phyloP scores from a whole-genome alignment of 2,329 filamentous ascomycete species.

The Mollisiaceae sp. region DNA sequence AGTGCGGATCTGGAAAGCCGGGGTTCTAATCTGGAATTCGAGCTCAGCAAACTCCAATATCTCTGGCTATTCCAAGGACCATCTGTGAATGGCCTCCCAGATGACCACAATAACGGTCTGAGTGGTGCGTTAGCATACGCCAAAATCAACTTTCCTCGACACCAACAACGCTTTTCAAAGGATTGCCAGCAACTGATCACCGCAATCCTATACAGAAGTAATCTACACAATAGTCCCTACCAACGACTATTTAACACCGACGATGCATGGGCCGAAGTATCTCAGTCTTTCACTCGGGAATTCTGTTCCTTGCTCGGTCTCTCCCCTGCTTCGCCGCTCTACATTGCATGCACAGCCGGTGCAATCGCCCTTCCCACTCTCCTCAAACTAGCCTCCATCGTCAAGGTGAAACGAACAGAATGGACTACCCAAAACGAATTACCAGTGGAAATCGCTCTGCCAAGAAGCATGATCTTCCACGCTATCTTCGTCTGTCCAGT shows the following conservation, averaged over 20 bases:
- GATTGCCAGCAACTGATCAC: slow-evolving; percentile 84
- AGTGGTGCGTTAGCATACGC: slow-evolving; percentile 77
- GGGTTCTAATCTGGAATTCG: slow-evolving; percentile 94
- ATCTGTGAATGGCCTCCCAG: slow-evolving; percentile 58
- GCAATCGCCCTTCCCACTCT: slow-evolving; percentile 89
- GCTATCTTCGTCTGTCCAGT: slow-evolving; percentile 98
- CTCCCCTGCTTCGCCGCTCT: slow-evolving; percentile 89
- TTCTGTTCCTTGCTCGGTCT: slow-evolving; percentile 92
- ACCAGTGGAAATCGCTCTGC: slow-evolving; percentile 73
- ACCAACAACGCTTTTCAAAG: slow-evolving; percentile 73
- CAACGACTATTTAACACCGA: slow-evolving; percentile 75
- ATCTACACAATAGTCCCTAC: slow-evolving; percentile 80
- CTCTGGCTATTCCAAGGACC: slow-evolving; percentile 82
- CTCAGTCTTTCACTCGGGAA: slow-evolving; percentile 87
- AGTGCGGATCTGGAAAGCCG: slow-evolving; percentile 73
- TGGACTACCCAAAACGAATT: slow-evolving; percentile 94
- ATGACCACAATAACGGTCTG: slow-evolving; percentile 60
- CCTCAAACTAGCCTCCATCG: slow-evolving; percentile 85
- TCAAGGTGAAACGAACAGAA: slow-evolving; percentile 87
- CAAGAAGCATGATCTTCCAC: slow-evolving; percentile 75
- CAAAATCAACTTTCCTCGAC: slow-evolving; percentile 72
- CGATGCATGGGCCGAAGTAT: slow-evolving; percentile 80
- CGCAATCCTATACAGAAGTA: slow-evolving; percentile 79
- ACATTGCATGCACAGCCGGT: slow-evolving; percentile 89
- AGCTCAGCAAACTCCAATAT: slow-evolving; percentile 88